Base-by-base conservation (phyloP, 129 eudicot species). In the Flaveria sonorensis region DNA sequence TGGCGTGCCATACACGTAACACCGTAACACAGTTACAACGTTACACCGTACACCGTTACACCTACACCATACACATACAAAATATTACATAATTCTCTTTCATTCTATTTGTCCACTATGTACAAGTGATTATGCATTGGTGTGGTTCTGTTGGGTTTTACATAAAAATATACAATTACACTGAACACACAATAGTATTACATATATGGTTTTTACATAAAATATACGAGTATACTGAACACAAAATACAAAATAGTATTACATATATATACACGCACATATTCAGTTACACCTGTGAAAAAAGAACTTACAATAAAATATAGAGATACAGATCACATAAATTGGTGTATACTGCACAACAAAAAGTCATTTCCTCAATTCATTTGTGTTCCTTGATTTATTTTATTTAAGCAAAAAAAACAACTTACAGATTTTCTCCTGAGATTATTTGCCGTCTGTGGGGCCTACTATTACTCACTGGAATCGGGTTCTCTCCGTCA, bases 401-500 rank as follows among this genome's bases (percentile, higher is more conserved):
- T 32, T 60, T 48, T 70, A 36, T 59, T 57, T 68, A 46, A 21
- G 12, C 1, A 43, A 56, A 11, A 68, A 20, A 66, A 51, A 67
- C 28, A 47, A 40, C 83, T 80, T 64, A 36, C 74, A 51, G 14
- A 32, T 32, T 26, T 23, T 20, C 16, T 66, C 14, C 24, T 28
- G 40, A 36, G 40, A 36, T 26, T 10, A 32, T 45, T 45, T 45
- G 8, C 45, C 88, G 64, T 78, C 88, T 83, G 61, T 78, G 67
- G n/a, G 63, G 45, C 63, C 70, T 68, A 59, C 53, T 47, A 46
- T 15, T 77, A 52, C 76, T 84, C 19, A 63, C 23, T 3, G 79
- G 90, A 14, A 63, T 20, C 15, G 60, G 75, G 18, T 45, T 82
- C 36, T 88, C 87, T 47, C 77, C 90, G 26, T 46, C 83, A 30